Evolutionary conservation across 1,284 basidiomycete species (phyloP).

Genomic region (Ceratobasidium sp.): DNA sequence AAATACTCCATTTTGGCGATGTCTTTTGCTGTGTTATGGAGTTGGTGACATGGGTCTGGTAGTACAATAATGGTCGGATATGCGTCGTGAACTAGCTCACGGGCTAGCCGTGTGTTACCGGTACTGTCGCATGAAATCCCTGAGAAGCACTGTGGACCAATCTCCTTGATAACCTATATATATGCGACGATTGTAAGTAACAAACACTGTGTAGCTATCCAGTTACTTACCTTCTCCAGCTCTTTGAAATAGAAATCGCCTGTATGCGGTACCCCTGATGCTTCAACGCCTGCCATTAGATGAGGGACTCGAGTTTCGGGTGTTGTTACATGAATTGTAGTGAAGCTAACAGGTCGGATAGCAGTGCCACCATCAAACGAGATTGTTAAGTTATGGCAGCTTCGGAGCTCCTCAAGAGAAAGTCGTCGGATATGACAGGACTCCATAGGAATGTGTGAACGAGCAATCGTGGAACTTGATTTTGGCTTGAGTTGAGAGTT

Average conservation of each 20-base stretch:
- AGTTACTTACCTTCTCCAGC: constrained; percentile 28
- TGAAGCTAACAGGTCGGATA: constrained; percentile 50
- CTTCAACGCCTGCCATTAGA: constrained; percentile 52
- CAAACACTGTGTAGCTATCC: neutral
- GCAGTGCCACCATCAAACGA: constrained; percentile 52
- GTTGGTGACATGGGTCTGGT: constrained; percentile 57
- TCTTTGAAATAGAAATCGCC: constrained; percentile 42
- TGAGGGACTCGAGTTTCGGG: constrained; percentile 44
- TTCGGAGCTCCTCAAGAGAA: constrained; percentile 26
- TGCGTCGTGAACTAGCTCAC: constrained; percentile 50
- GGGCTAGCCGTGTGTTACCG: constrained; percentile 56
- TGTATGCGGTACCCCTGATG: constrained; percentile 32
- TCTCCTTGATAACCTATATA: constrained; percentile 52
- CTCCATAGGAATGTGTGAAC: constrained; percentile 30
- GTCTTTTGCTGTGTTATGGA: constrained; percentile 56
- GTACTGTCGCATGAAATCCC: constrained; percentile 57
- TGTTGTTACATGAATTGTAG: constrained; percentile 55
- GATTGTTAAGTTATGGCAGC: constrained; percentile 47
- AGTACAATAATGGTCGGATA: constrained; percentile 55
- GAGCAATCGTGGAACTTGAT: constrained; percentile 10
- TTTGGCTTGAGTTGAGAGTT: constrained; percentile 9
- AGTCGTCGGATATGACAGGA: neutral
- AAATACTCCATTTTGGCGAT: constrained; percentile 56
- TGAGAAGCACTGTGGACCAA: constrained; percentile 53
- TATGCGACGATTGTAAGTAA: constrained; percentile 44